phyloP scores from a whole-genome alignment of 83 land plant species.

The Picea engelmannii region DNA sequence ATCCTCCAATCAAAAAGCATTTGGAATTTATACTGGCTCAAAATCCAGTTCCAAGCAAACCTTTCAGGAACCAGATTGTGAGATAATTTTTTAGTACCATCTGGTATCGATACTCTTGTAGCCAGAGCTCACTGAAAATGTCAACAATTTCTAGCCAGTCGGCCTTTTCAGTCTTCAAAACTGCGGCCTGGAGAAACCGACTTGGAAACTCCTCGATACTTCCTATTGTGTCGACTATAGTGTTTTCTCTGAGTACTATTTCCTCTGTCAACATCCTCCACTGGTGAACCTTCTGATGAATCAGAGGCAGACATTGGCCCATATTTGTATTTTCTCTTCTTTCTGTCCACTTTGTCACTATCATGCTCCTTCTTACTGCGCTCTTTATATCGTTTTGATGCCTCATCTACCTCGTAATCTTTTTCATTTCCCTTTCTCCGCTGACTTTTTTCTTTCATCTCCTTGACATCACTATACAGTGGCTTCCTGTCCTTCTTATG shows the following conservation, averaged over 20 bases:
- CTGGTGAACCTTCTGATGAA: constrained; percentile 22
- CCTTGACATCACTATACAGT: constrained; percentile 10
- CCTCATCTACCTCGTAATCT: constrained; percentile 18
- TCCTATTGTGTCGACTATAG: constrained; percentile 3
- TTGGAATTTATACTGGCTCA: not conserved
- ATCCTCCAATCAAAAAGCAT: not conserved
- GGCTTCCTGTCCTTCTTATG: constrained; percentile 11
- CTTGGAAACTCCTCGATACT: not conserved
- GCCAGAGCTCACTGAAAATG: not conserved
- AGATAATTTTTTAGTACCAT: not conserved
- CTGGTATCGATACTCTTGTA: not conserved
- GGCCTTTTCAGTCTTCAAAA: not conserved
- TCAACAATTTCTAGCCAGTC: not conserved
- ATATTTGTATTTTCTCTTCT: constrained; percentile 26
- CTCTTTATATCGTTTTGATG: constrained; percentile 29
- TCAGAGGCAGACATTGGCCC: constrained; percentile 19
- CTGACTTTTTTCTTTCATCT: constrained; percentile 19
- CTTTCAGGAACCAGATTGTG: not conserved
- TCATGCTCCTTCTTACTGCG: constrained; percentile 19
- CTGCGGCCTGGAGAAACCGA: not conserved
- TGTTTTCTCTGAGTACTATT: not conserved
- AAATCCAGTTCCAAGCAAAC: not conserved
- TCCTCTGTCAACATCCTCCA: constrained; percentile 22
- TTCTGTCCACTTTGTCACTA: constrained; percentile 16
- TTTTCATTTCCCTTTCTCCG: constrained; percentile 23